These are phyloP conservation scores for Fusarium sp. DNA, from an alignment of 2,329 filamentous ascomycete genomes.

Conservation along the genomic window DNA sequence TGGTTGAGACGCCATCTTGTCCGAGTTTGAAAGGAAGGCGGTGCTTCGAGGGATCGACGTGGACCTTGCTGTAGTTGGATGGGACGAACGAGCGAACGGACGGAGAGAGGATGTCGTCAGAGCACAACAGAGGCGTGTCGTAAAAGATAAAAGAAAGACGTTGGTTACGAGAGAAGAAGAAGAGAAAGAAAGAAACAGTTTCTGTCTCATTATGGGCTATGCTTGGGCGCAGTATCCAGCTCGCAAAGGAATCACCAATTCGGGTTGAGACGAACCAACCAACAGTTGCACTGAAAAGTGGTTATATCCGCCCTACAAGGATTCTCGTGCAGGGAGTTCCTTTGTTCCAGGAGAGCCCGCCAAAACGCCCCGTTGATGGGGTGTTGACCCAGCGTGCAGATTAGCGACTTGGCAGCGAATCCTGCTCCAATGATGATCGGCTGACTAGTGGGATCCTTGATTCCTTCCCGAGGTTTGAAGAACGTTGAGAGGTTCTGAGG, in stretches of 20 bases:
- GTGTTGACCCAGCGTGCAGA: not conserved
- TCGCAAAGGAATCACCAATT: not conserved
- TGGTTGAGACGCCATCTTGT: not conserved
- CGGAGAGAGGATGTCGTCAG: not conserved
- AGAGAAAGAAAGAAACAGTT: not conserved
- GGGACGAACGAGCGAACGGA: not conserved
- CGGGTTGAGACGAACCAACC: not conserved
- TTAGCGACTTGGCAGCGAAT: not conserved
- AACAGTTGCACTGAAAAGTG: not conserved
- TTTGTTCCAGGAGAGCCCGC: not conserved
- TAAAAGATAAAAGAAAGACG: not conserved
- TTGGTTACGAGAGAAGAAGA: not conserved
- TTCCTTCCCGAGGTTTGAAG: not conserved
- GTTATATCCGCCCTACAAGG: not conserved
- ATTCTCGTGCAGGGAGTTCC: not conserved
- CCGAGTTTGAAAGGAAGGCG: not conserved
- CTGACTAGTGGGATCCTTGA: not conserved
- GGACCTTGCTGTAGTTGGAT: not conserved
- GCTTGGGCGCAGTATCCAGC: not conserved
- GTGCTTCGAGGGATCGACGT: not conserved
- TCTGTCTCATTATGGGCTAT: not conserved
- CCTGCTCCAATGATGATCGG: not conserved
- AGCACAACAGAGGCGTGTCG: not conserved
- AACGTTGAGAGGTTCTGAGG: not conserved
- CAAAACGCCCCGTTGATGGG: not conserved